phyloP scores from a whole-genome alignment of 192 early-diverging fungal species.

The Dimargaris cristalligena region DNA sequence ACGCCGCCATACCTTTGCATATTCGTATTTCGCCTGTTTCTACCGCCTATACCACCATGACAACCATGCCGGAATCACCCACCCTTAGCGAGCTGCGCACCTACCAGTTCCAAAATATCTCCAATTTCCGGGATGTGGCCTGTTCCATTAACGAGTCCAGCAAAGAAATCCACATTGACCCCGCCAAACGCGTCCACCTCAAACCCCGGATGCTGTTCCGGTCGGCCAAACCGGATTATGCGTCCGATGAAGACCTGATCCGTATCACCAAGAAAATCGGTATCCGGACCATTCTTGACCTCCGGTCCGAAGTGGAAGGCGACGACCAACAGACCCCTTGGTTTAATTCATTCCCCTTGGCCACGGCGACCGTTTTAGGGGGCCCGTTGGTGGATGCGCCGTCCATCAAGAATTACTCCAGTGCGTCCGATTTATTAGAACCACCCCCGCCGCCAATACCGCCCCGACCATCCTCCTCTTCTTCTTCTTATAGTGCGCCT shows the following conservation, averaged over 20 bases:
- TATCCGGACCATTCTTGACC: slow-evolving; percentile 7
- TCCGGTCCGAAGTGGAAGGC: slow-evolving; percentile 1
- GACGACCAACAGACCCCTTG: too few species aligned
- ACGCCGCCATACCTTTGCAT: too few species aligned
- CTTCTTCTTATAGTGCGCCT: too few species aligned
- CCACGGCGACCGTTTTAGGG: not conserved
- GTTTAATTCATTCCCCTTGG: not conserved
- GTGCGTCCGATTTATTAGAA: too few species aligned
- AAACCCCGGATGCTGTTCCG: not conserved
- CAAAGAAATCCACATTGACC: not conserved
- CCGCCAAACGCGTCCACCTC: not conserved
- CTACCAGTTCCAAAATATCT: not conserved
- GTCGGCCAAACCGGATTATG: not conserved
- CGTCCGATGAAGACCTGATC: not conserved
- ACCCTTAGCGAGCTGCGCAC: too few species aligned
- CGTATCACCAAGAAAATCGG: not conserved
- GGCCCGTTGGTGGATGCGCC: not conserved
- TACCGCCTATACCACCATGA: not conserved
- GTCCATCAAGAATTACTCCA: too few species aligned
- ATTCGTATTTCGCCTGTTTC: not conserved
- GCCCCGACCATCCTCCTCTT: too few species aligned
- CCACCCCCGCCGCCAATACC: too few species aligned
- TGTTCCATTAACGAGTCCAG: not conserved
- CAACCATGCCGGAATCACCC: too few species aligned
- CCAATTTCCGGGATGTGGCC: slow-evolving; percentile 10